phyloP scores from a whole-genome alignment of 192 early-diverging fungal species.

The Backusella tarrabulga region DNA sequence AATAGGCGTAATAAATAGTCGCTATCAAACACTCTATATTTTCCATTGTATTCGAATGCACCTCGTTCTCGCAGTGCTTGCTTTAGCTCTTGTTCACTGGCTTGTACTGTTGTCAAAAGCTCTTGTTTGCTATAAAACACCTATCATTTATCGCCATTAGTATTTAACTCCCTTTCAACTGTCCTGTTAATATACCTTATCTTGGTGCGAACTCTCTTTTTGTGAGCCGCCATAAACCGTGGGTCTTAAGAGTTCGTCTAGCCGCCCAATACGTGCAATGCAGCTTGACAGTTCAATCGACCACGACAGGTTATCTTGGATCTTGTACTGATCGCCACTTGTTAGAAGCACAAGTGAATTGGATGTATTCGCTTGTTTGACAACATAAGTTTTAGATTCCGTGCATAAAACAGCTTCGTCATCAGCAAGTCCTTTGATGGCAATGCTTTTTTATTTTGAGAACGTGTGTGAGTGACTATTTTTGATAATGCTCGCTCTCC shows the following conservation, averaged over 20 bases:
- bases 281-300: conserved; percentile 44
- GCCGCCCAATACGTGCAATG: conserved; percentile 39
- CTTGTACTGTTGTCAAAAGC: conserved; percentile 45
- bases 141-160: conserved; percentile 2
- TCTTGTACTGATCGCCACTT: conserved; percentile 13
- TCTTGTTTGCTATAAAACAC: conserved; percentile 34
- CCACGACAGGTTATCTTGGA: conserved; percentile 39
- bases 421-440: conserved; percentile 37
- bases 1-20: conserved; percentile 24
- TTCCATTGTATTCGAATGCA: conserved; percentile 36
- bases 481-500: neutral
- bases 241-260: conserved; percentile 32
- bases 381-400: conserved; percentile 15
- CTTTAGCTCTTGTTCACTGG: conserved; percentile 42
- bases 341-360: conserved; percentile 31
- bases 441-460: conserved; percentile 5
- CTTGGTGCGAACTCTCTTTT: conserved; percentile 19
- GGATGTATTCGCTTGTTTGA: conserved; percentile 35
- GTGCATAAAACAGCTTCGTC: conserved; percentile 43
- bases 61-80: conserved; percentile 38
- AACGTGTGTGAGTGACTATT: neutral
- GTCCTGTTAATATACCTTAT: conserved; percentile 2
- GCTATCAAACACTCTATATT: conserved; percentile 25
- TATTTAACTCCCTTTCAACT: neutral
- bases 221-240: conserved; percentile 42